A percentile compares a stretch with the other conserved stretches of the same genome.
Conservation (phyloP, 257 asterid genomes). For the Petunia secreta region DNA sequence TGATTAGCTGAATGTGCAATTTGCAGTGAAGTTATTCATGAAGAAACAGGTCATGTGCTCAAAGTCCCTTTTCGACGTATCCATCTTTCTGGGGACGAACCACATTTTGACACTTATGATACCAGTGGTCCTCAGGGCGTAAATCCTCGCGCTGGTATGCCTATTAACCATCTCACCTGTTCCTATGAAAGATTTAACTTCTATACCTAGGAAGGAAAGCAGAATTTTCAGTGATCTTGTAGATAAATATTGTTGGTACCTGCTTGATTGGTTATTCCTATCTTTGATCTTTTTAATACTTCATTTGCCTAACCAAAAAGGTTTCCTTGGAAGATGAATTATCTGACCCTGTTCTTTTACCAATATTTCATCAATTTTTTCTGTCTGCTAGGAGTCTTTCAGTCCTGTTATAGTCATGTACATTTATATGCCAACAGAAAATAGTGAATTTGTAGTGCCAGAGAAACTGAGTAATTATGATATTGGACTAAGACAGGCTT, state of each 20-base stretch:
- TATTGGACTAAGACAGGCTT: background rate
- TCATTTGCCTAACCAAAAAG: background rate
- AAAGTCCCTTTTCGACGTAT: conserved; percentile 88
- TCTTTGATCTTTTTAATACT: background rate
- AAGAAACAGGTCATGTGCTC: conserved; percentile 75
- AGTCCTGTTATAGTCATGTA: background rate
- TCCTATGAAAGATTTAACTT: background rate
- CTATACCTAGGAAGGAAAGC: background rate
- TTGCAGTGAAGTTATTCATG: conserved; percentile 83
- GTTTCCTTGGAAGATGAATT: background rate
- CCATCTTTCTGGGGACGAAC: conserved; percentile 81
- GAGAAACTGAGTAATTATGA: background rate
- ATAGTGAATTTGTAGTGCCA: background rate
- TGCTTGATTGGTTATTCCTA: background rate
- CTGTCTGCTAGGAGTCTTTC: too few relatives aligned
- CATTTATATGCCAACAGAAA: background rate
- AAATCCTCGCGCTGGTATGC: conserved; percentile 67
- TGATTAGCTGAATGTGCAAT: conserved; percentile 29
- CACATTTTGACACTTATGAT: conserved; percentile 94
- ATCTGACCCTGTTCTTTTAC: background rate
- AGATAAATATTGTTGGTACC: background rate
- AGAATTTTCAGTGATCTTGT: background rate
- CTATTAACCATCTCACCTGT: background rate
- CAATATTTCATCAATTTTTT: background rate
- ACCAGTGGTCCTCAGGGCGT: conserved; percentile 94